phyloP scores from a whole-genome alignment of 2,329 filamentous ascomycete genomes.

The Cadophora gregata region DNA sequence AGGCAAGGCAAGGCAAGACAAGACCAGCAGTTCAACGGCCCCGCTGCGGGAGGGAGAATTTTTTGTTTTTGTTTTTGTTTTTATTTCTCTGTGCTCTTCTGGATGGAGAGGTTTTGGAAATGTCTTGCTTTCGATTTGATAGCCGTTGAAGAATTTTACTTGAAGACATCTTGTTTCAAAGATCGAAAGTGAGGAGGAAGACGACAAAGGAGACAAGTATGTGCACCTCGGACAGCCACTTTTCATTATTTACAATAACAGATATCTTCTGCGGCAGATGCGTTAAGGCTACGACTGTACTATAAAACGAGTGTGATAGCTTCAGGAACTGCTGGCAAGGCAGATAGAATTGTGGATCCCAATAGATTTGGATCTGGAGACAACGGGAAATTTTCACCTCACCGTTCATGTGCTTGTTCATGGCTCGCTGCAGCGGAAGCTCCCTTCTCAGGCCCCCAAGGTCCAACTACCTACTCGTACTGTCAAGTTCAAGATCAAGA shows the following conservation, averaged over 20 bases:
- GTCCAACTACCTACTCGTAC: neutral
- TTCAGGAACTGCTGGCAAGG: slow-evolving; percentile 16
- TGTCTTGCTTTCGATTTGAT: neutral
- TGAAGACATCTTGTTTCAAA: neutral
- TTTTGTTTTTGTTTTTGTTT: neutral
- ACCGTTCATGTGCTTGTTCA: neutral
- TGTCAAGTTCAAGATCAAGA: neutral
- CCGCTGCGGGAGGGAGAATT: slow-evolving; percentile 21
- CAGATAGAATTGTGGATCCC: neutral
- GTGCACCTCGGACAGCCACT: neutral
- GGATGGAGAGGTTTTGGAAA: neutral
- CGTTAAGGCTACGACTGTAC: neutral
- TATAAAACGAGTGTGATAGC: slow-evolving; percentile 1
- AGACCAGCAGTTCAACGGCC: slow-evolving; percentile 18
- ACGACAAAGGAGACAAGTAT: neutral
- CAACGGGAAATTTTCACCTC: neutral
- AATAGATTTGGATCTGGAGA: neutral
- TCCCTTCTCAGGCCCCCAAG: neutral
- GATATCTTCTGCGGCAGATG: slow-evolving; percentile 3
- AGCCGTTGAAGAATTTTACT: neutral
- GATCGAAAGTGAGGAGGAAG: neutral
- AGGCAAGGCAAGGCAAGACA: neutral
- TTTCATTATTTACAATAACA: neutral
- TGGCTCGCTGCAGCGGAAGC: neutral
- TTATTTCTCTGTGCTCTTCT: neutral